Evolutionary conservation across 1,139 yeast species (phyloP).

Genomic region (Pichia sp.): DNA sequence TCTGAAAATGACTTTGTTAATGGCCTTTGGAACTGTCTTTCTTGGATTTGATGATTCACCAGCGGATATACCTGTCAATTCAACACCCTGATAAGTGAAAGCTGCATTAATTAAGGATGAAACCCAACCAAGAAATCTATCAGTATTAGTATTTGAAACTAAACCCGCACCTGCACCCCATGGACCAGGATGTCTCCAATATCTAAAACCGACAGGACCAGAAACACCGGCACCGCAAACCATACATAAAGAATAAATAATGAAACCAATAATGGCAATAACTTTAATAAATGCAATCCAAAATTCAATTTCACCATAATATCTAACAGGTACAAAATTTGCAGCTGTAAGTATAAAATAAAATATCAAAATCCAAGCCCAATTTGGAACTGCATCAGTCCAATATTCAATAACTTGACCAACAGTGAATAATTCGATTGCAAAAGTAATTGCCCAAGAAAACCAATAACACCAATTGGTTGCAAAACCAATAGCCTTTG

Average conservation of each 20-base stretch:
- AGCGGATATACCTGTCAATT: conserved; percentile 80
- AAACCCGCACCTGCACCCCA: conserved; percentile 53
- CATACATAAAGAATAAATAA: conserved; percentile 40
- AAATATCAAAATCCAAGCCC: conserved; percentile 72
- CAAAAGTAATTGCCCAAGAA: conserved; percentile 79
- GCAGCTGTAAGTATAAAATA: conserved; percentile 45
- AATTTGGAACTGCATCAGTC: conserved; percentile 67
- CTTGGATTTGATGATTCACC: conserved; percentile 85
- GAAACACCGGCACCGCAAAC: conserved; percentile 40
- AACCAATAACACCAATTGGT: conserved; percentile 85
- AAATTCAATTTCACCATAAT: conserved; percentile 63
- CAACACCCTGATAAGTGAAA: conserved; percentile 75
- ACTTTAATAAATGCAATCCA: conserved; percentile 61
- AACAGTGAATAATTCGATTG: conserved; percentile 73
- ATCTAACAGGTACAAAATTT: conserved; percentile 57
- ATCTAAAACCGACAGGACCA: conserved; percentile 69
- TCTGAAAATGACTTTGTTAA: conserved; percentile 74
- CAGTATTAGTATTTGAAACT: conserved; percentile 42
- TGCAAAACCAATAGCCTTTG: conserved; percentile 71
- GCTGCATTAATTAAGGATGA: conserved; percentile 54
- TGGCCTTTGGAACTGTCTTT: conserved; percentile 77
- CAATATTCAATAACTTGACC: conserved; percentile 72
- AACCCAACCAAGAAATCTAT: conserved; percentile 58
- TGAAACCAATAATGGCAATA: conserved; percentile 46
- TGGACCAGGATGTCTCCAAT: conserved; percentile 93